Percentiles rank a stretch among this genome's conserved stretches.
Conservation (phyloP, 805 yeast species). For the Wickerhamomyces bovis region DNA sequence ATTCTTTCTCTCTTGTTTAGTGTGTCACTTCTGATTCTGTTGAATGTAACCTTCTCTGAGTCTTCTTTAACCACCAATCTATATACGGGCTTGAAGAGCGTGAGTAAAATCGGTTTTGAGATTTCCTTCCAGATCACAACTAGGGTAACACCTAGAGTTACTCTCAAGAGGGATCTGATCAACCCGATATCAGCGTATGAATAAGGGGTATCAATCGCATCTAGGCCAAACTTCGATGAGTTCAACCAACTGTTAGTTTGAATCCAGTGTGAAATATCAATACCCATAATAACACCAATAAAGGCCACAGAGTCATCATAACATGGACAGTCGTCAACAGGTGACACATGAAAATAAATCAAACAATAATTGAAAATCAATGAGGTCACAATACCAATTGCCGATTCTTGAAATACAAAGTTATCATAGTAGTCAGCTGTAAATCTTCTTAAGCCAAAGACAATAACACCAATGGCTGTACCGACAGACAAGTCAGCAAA, state of each 20-base stretch:
- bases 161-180: conserved; percentile 37
- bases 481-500: conserved; percentile 71
- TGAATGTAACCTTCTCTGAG: conserved; percentile 10
- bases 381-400: conserved; percentile 30
- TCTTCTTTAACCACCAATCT: conserved; percentile 9
- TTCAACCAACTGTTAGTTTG: conserved; percentile 19
- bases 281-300: conserved; percentile 78
- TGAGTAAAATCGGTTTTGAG: conserved; percentile 61
- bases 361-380: conserved; percentile 39
- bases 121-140: conserved; percentile 71
- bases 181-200: conserved; percentile 37
- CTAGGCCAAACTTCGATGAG: conserved; percentile 12
- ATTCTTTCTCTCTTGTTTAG: conserved; percentile 21
- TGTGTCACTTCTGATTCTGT: conserved; percentile 22
- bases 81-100: conserved; percentile 54
- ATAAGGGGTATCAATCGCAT: conserved; percentile 35
- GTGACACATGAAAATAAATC: conserved; percentile 70
- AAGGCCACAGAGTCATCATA: conserved; percentile 94
- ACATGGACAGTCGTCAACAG: conserved; percentile 93
- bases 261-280: conserved; percentile 40
- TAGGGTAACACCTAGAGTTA: conserved; percentile 52
- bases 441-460: conserved; percentile 42
- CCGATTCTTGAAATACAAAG: conserved; percentile 28
- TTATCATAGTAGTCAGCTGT: conserved; percentile 41
- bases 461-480: conserved; percentile 48